Evolutionary conservation across 129 eudicot genomes (phyloP).

Genomic region (Kitagawia praeruptora): DNA sequence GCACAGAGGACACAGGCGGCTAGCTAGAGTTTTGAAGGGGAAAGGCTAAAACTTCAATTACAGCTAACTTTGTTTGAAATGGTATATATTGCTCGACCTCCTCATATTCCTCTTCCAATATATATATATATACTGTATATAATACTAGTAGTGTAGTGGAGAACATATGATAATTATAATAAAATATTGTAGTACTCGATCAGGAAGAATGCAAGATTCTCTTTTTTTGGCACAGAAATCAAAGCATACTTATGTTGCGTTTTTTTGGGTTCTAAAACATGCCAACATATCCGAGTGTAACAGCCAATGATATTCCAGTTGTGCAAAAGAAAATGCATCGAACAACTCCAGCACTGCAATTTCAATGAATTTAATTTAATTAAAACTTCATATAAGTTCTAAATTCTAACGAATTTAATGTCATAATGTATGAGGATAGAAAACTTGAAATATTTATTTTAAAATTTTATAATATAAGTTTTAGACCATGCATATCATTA

Average conservation of each 20-base stretch:
- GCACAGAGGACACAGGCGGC: background rate
- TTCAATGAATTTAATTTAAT: too few species aligned
- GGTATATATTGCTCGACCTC: background rate
- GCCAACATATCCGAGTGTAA: constrained; percentile 15
- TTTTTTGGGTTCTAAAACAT: constrained; percentile 16
- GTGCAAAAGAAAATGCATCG: constrained; percentile 45
- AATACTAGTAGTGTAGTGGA: background rate
- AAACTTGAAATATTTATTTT: too few species aligned
- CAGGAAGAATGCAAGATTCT: constrained; percentile 25
- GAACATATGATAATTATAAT: background rate
- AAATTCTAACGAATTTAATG: too few species aligned
- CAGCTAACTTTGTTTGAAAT: background rate
- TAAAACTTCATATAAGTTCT: too few species aligned
- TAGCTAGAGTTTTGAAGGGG: background rate
- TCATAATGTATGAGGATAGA: too few species aligned
- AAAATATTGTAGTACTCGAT: background rate
- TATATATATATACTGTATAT: too few species aligned
- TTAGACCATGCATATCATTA: too few species aligned
- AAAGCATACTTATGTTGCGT: constrained; percentile 26
- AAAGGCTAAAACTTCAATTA: background rate
- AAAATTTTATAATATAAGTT: too few species aligned
- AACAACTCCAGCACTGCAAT: constrained; percentile 35
- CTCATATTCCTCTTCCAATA: background rate
- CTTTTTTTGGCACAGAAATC: constrained; percentile 45
- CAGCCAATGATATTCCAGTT: constrained; percentile 49